Percentiles rank a stretch among this genome's conserved stretches.
Evolutionary conservation across 306 rosid species (phyloP).

Genomic region (Carpinus viminea): DNA sequence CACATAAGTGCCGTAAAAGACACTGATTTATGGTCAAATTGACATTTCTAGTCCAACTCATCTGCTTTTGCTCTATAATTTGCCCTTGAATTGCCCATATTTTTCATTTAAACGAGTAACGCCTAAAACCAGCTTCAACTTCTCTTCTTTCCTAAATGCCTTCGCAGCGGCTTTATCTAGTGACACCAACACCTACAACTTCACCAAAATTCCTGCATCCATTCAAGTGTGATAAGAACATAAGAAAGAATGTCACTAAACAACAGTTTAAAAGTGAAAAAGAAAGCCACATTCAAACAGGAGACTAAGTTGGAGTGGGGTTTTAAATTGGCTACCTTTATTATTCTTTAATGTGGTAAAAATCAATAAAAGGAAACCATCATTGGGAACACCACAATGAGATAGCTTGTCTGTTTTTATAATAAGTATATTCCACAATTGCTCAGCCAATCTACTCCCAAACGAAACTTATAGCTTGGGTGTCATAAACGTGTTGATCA

Average conservation of each 20-base stretch:
- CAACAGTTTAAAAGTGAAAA: neutral
- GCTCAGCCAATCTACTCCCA: neutral
- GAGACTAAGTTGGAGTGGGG: neutral
- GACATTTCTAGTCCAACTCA: neutral
- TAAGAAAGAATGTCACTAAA: neutral
- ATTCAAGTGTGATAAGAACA: neutral
- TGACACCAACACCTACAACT: conserved; percentile 5
- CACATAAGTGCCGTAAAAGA: neutral
- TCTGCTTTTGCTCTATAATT: neutral
- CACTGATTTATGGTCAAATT: neutral
- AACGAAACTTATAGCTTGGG: neutral
- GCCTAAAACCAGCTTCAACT: neutral
- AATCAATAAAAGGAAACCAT: neutral
- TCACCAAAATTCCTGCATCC: conserved; percentile 4
- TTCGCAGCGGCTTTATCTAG: neutral
- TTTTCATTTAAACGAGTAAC: neutral
- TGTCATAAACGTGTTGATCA: neutral
- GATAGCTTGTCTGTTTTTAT: neutral
- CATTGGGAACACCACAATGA: neutral
- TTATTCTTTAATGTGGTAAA: conserved; percentile 5
- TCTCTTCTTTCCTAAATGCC: neutral
- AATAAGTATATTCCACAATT: neutral
- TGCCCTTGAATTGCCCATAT: neutral
- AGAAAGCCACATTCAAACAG: neutral
- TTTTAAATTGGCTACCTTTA: neutral